These are phyloP conservation scores for Turritis glabra DNA, from an alignment of 345 rosid genomes.

Conservation along the genomic window DNA sequence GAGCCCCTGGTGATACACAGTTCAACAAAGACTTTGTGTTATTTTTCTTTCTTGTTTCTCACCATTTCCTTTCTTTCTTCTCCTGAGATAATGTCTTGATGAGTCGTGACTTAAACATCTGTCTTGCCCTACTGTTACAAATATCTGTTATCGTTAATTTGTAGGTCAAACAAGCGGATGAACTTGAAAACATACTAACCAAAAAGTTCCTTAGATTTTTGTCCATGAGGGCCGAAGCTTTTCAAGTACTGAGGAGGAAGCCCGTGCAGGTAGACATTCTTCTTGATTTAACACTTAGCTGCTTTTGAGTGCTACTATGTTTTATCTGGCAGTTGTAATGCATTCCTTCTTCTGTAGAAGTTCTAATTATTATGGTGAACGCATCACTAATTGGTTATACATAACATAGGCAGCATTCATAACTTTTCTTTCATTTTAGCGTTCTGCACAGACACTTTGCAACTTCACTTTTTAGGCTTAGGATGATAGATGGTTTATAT, in stretches of 20 bases:
- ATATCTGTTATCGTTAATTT: background rate
- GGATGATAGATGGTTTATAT: background rate
- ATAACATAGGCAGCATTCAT: background rate
- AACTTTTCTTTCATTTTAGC: background rate
- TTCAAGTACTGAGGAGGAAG: constrained; percentile 93
- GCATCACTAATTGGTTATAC: background rate
- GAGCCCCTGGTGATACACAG: background rate
- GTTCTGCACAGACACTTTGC: too few relatives aligned
- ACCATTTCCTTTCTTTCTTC: background rate
- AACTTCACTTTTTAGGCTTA: background rate
- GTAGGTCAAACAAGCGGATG: constrained; percentile 96
- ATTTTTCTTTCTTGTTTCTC: background rate
- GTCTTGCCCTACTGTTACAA: background rate
- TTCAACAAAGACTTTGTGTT: background rate
- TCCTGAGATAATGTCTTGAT: background rate
- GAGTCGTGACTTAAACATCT: background rate
- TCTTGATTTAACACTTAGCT: constrained; percentile 2
- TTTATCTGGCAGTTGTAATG: constrained; percentile 13
- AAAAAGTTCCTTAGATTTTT: constrained; percentile 92
- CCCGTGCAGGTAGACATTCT: constrained; percentile 71
- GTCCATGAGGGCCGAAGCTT: constrained; percentile 99
- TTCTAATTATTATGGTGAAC: background rate
- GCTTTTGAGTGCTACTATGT: background rate
- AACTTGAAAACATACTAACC: constrained; percentile 90
- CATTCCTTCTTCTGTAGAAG: constrained; percentile 5